phyloP scores from a whole-genome alignment of 2,329 filamentous ascomycete species.

The Paecilomyces formosus region DNA sequence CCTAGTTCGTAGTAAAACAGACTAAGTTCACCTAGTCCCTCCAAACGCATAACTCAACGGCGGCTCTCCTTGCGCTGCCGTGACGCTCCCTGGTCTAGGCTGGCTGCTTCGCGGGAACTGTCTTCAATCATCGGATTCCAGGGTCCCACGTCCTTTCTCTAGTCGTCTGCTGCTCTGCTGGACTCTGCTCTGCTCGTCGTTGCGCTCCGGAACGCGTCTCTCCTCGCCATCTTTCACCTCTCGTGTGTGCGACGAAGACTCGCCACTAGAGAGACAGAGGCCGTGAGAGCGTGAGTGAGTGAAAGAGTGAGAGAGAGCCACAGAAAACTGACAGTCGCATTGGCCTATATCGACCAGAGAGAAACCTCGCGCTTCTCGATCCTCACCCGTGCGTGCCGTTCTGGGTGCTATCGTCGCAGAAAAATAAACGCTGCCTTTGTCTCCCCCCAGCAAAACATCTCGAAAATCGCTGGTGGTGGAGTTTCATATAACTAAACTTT shows the following conservation, averaged over 20 bases:
- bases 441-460: slow-evolving; percentile 39
- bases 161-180: neutral
- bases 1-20: neutral
- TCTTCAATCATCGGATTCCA: neutral
- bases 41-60: neutral
- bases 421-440: neutral
- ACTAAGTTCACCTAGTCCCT: neutral
- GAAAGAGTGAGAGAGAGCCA: neutral
- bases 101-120: neutral
- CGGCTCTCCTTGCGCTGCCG: neutral
- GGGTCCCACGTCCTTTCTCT: neutral
- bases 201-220: neutral
- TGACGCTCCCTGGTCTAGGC: neutral
- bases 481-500: neutral
- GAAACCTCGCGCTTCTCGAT: neutral
- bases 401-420: neutral
- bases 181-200: too few relatives aligned
- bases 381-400: neutral
- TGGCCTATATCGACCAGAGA: neutral
- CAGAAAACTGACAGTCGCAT: neutral
- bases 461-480: neutral
- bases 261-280: too few relatives aligned
- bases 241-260: neutral
- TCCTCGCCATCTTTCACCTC: neutral
- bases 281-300: too few relatives aligned